These are phyloP conservation scores for Pterulicium gracile DNA, from an alignment of 1,284 basidiomycete genomes.

Conservation along the genomic window DNA sequence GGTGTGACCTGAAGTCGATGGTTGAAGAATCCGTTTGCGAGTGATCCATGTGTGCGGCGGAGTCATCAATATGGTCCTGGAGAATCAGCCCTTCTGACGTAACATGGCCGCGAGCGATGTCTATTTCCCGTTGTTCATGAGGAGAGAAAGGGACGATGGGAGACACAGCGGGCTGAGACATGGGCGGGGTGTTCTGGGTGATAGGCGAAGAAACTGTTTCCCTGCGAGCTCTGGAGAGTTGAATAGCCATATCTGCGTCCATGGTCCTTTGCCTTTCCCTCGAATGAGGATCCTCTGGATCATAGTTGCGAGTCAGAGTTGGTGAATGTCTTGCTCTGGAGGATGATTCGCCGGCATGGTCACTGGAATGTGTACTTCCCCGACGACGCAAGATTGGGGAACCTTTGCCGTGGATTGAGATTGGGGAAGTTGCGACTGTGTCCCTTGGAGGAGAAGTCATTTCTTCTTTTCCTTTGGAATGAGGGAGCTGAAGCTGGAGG, in stretches of 20 bases:
- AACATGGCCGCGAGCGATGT: slow-evolving; percentile 28
- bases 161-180: slow-evolving; percentile 13
- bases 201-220: slow-evolving; percentile 40
- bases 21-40: slow-evolving; percentile 15
- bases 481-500: no score
- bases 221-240: slow-evolving; percentile 64
- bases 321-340: slow-evolving; percentile 44
- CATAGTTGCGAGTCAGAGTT: slow-evolving; percentile 46
- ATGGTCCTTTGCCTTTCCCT: slow-evolving; percentile 74
- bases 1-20: slow-evolving; percentile 23
- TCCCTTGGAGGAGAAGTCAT: slow-evolving; percentile 1
- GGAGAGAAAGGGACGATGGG: slow-evolving; percentile 29
- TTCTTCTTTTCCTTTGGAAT: no score
- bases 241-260: slow-evolving; percentile 80
- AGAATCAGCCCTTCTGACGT: slow-evolving; percentile 6
- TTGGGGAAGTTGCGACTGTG: background rate
- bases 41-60: slow-evolving; percentile 12
- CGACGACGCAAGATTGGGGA: background rate
- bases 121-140: slow-evolving; percentile 33
- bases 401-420: background rate
- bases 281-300: slow-evolving; percentile 57
- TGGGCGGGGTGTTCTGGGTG: slow-evolving; percentile 16
- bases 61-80: slow-evolving; percentile 15
- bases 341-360: background rate
- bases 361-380: background rate